Conservation (phyloP, 768 basidiomycete species). For the Clitopilus hobsonii region DNA sequence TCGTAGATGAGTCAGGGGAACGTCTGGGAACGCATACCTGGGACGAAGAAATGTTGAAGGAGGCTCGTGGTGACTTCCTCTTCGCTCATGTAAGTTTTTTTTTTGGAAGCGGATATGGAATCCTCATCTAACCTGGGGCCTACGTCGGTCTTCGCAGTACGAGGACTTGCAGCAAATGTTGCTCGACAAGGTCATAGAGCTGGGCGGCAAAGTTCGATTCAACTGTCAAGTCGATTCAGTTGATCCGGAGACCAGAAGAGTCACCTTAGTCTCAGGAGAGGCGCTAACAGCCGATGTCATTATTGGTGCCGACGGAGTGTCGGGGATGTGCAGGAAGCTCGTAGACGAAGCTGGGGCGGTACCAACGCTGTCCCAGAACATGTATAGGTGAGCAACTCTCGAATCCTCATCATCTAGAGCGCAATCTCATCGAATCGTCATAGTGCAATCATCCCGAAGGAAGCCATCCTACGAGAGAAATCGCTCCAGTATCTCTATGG, state of each 20-base stretch:
- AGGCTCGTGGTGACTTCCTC: constrained; percentile 34
- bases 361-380: constrained; percentile 23
- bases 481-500: constrained; percentile 28
- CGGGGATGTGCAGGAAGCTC: constrained; percentile 31
- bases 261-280: constrained; percentile 35
- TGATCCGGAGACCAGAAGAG: constrained; percentile 20
- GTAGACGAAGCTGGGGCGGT: constrained; percentile 22
- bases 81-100: constrained; percentile 32
- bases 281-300: constrained; percentile 44
- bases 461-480: constrained; percentile 34
- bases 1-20: constrained; percentile 47
- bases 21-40: constrained; percentile 43
- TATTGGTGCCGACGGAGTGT: constrained; percentile 52
- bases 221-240: constrained; percentile 24
- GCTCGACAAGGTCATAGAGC: constrained; percentile 36
- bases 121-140: neutral
- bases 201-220: constrained; percentile 39
- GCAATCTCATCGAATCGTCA: neutral
- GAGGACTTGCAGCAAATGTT: constrained; percentile 47
- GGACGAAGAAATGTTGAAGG: constrained; percentile 47
- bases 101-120: constrained; percentile 1
- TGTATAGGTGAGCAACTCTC: constrained; percentile 37
- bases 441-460: constrained; percentile 37
- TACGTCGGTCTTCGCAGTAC: constrained; percentile 27
- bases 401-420: neutral